phyloP scores from a whole-genome alignment of 768 basidiomycete species.

The Xerocomellus chrysenteron region DNA sequence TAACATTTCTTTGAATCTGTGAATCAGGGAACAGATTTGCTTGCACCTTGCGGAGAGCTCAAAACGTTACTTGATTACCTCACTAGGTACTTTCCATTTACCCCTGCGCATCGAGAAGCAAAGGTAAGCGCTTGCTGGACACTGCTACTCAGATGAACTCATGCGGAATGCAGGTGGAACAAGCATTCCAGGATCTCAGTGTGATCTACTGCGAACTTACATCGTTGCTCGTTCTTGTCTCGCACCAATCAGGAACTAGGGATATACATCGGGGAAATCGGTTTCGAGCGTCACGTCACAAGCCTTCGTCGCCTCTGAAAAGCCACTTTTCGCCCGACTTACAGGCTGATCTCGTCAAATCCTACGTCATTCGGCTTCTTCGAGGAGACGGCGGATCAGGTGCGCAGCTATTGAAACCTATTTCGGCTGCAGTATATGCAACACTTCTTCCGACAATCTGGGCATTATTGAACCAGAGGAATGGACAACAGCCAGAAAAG shows the following conservation, averaged over 20 bases:
- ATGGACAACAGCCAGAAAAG: conserved; percentile 20
- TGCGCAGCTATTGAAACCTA: conserved; percentile 47
- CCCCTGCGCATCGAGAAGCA: conserved; percentile 50
- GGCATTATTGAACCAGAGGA: conserved; percentile 60
- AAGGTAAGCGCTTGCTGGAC: conserved; percentile 40
- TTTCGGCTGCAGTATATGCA: conserved; percentile 58
- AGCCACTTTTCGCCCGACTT: conserved; percentile 25
- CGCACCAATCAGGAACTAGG: conserved; percentile 13
- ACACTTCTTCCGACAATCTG: conserved; percentile 77
- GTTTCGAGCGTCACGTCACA: conserved; percentile 7
- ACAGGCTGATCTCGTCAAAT: conserved; percentile 53
- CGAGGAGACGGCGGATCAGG: conserved; percentile 44
- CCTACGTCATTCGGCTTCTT: conserved; percentile 61
- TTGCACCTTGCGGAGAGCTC: conserved; percentile 46
- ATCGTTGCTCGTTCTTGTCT: conserved; percentile 55
- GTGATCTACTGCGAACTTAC: conserved; percentile 76
- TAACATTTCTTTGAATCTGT: conserved; percentile 4
- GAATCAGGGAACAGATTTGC: conserved; percentile 25
- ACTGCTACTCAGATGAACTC: background rate
- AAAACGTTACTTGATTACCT: conserved; percentile 67
- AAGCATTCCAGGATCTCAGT: conserved; percentile 68
- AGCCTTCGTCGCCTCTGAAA: conserved; percentile 20
- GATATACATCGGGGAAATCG: conserved; percentile 7
- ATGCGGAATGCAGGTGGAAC: conserved; percentile 51
- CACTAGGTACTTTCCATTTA: conserved; percentile 83